Evolutionary conservation across 306 rosid genomes (phyloP), one percentile per base, ranked within the genome.

Genomic region (Cercis canadensis): DNA sequence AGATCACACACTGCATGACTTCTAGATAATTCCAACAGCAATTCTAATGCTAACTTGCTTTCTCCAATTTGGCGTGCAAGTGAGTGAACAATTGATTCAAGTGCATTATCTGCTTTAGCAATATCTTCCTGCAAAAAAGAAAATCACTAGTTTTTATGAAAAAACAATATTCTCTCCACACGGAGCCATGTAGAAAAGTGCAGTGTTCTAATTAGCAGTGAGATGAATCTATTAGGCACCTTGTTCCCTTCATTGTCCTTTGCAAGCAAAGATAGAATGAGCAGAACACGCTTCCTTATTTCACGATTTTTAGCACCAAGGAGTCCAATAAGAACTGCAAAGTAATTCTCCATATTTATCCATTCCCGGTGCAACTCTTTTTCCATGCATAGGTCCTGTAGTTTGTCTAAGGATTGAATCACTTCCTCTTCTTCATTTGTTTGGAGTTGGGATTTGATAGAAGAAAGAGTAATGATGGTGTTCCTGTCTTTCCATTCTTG

Each of bases 401-500:
- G 56, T 55, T 46, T 77, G 6, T 67, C 69, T 12, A 88, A 66
- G 65, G 88, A 69, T 14, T 74, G 54, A 15, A 83, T 68, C 50
- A 74, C 76, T 68, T 70, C 85, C 50, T 72, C 81, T 57, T 79
- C 87, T 32, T 79, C 87, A 75, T 19, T 32, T 9, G 83, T 80
- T 69, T 51, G 81, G 57, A 85, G 90, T 32, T 54, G 69, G 49
- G 78, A 77, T 69, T 79, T 87, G 39, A 81, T 69, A 18, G 82
- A 51, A 73, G 80, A 62, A 52, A 90, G 72, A 77, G 80, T 65
- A 63, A 87, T 81, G 51, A 85, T 85, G 8, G 72, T 78, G 49
- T 87, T 90, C 75, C 96, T 81, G 18, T 90, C 88, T 65, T 61
- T 85, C 92, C 92, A 90, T 60, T 90, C 96, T 63, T 85, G 84